Percentiles rank a stretch among this genome's conserved stretches.
These are phyloP conservation scores for Pyrrhoderma noxium DNA, from an alignment of 1,284 basidiomycete genomes.

Conservation along the genomic window DNA sequence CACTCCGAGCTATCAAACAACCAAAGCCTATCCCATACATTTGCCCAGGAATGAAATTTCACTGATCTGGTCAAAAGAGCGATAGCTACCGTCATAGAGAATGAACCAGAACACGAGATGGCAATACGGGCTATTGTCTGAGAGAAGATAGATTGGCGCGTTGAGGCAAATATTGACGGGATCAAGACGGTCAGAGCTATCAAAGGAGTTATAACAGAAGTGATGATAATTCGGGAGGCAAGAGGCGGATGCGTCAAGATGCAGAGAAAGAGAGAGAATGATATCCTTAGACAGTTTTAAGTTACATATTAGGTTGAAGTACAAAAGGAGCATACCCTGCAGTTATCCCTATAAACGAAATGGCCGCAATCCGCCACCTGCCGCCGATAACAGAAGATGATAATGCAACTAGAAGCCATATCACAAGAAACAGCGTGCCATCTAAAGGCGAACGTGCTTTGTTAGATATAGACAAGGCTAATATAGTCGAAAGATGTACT, in stretches of 20 bases:
- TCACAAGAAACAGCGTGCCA: conserved; percentile 45
- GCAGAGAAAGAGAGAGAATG: conserved; percentile 43
- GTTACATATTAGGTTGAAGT: conserved; percentile 14
- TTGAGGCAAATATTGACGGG: conserved; percentile 23
- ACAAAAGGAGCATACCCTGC: conserved; percentile 39
- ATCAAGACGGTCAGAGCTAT: conserved; percentile 38
- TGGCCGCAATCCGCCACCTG: conserved; percentile 41
- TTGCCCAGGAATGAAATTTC: conserved; percentile 38
- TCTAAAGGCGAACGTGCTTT: conserved; percentile 39
- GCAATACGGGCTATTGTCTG: conserved; percentile 43
- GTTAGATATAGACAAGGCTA: conserved; percentile 49
- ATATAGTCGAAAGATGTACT: conserved; percentile 57
- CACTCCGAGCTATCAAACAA: conserved; percentile 39
- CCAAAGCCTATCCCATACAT: conserved; percentile 57
- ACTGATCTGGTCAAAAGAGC: conserved; percentile 44
- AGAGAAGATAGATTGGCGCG: conserved; percentile 32
- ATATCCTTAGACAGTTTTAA: conserved; percentile 29
- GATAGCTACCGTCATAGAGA: conserved; percentile 46
- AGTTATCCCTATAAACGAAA: conserved; percentile 38
- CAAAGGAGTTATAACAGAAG: conserved; percentile 36
- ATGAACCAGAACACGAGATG: conserved; percentile 47
- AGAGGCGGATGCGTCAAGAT: conserved; percentile 55
- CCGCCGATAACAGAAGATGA: conserved; percentile 41
- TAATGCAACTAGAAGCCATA: conserved; percentile 49
- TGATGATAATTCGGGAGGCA: conserved; percentile 45